phyloP scores from a whole-genome alignment of 345 rosid genomes.

The Syzygium grande region DNA sequence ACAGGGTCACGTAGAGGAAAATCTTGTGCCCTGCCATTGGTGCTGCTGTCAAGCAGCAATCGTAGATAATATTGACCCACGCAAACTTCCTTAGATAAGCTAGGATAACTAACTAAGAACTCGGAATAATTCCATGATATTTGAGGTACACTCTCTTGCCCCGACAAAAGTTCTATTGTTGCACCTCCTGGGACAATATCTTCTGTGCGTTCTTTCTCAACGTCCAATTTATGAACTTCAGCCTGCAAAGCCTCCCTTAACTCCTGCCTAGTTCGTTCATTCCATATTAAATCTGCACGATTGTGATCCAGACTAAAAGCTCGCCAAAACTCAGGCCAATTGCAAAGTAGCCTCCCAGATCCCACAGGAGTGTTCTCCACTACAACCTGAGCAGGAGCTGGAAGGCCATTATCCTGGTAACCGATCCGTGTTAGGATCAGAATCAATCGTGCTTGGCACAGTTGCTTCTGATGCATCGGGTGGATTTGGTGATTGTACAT shows the following conservation, averaged over 20 bases:
- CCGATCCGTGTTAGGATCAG: slow-evolving; percentile 35
- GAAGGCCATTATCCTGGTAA: slow-evolving; percentile 48
- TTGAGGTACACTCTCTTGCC: slow-evolving; percentile 70
- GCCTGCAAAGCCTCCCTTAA: slow-evolving; percentile 93
- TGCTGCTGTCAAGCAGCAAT: slow-evolving; percentile 92
- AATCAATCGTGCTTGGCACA: slow-evolving; percentile 32
- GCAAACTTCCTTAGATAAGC: slow-evolving; percentile 98
- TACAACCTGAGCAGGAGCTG: slow-evolving; percentile 98
- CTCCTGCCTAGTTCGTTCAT: slow-evolving; percentile 97
- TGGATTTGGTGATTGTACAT: slow-evolving; percentile 24
- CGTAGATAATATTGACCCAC: slow-evolving; percentile 98
- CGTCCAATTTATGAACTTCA: slow-evolving; percentile 93
- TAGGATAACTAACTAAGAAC: slow-evolving; percentile 79
- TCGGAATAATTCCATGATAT: slow-evolving; percentile 99
- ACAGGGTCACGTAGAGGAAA: slow-evolving; percentile 96
- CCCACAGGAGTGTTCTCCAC: slow-evolving; percentile 90
- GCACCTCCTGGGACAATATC: slow-evolving; percentile 86
- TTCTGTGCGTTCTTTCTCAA: slow-evolving; percentile 95
- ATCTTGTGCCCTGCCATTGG: slow-evolving; percentile 87
- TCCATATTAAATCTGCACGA: slow-evolving; percentile 99
- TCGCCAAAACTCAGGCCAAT: slow-evolving; percentile 98
- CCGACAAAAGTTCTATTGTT: slow-evolving; percentile 37
- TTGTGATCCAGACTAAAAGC: slow-evolving; percentile 98
- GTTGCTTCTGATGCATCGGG: slow-evolving; percentile 40
- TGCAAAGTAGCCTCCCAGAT: slow-evolving; percentile 82